Base-by-base conservation (phyloP, 352 stramenopile genomes). In the Globisporangium paroecandrum region DNA sequence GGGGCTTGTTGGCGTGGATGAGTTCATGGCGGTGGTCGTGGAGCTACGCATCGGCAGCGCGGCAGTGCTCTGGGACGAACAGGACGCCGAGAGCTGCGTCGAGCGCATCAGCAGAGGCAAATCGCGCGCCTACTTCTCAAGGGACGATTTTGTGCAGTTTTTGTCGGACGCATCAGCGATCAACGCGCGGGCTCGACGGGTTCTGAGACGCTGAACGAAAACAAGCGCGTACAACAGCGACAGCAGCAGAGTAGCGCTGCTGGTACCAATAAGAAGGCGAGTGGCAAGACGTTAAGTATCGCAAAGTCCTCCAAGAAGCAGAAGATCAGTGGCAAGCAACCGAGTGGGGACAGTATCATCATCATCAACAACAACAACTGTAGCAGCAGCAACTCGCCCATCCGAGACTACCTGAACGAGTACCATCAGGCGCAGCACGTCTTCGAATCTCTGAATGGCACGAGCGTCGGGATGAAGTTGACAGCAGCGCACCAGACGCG, bases 101-200 rank as follows among this genome's bases (percentile, higher is more conserved):
- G 46, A 67, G 22, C 38, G 51, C 34, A 68, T 91, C 47, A 82
- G 76, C 55, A 32, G 34, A 9, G 68, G 71, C 1, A 75, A 73
- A 4, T 89, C 81, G 34, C 76, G 81, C 34, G 61, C 54, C 0
- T 88, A 85, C 63, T 91, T 88, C 68, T 82, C 76, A 0, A 68
- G 72, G 4, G 70, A 87, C 20, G 83, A 91, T 56, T 91, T 91
- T 58, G 43, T 87, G 4, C 60, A 61, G 41, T 89, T 72, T 91
- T 82, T 34, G 53, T 29, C 9, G 9, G 24, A 4, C 53, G 51
- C 4, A 43, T 62, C 22, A 36, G 25, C 10, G 13, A 41, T 1
- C 24, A 53, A 1, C 27, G 27, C 27, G 4, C 20, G 1, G 10
- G 32, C n/a, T 60, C 47, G 4, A 24, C 32, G 1, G 25, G 25